Base-by-base conservation (phyloP, 768 basidiomycete species). In the Infundibulicybe gibba region DNA sequence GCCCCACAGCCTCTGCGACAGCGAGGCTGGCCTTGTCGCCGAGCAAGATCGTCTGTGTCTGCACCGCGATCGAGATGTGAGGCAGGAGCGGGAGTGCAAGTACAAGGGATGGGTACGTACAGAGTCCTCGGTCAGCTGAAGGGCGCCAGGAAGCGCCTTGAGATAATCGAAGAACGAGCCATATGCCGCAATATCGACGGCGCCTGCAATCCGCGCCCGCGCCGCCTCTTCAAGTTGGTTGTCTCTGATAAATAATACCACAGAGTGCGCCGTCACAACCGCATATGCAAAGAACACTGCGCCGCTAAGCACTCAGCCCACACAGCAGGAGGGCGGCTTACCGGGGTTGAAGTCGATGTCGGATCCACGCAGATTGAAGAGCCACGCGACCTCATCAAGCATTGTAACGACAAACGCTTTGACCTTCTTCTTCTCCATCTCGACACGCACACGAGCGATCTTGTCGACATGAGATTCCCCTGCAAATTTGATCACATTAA, bases 301-400 rank as follows among this genome's bases (percentile, higher is more conserved):
- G 6, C 32, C 33, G 47, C 16, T 50, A 39, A 17, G n/a, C 11
- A 43, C 19, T 33, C n/a, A n/a, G 16, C 32, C 32, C 2, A 3
- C 30, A 2, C 20, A 25, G 5, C 21, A 35, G n/a, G 9, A 39
- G 50, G 14, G 19, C 12, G 6, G 48, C 65, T 14, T 43, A 73
- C 74, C 75, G 48, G 75, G 75, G 49, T 97, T 98, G 67, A 78
- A 97, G 32, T 84, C 83, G 57, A 98, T 94, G 61, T 97, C 95
- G 2, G 83, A 79, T 1, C 94, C 94, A 51, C 95, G 84, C 30
- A 99, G 71, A 63, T 97, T 94, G 69, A 92, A 90, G 33, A 94
- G 60, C 93, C 93, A 98, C 0, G 92, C 93, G 42, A 95, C 82
- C 62, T 98, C 95, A 62, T 98, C 95, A 16, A 98, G 78, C 75